Base-by-base conservation (phyloP, 2,329 filamentous ascomycete species). In the Aspergillus fructus region DNA sequence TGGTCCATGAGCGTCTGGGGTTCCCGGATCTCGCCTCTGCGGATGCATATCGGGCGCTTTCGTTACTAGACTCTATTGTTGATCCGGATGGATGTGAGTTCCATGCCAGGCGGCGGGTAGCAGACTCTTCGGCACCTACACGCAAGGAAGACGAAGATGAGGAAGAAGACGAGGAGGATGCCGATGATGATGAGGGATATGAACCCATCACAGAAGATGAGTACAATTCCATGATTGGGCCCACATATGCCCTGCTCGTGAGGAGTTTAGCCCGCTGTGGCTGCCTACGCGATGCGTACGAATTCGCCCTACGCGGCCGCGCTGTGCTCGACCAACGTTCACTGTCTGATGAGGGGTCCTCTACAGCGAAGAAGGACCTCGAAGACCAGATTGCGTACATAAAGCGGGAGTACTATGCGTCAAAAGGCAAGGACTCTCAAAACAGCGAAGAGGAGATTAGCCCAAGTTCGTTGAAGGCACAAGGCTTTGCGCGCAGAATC, bases 11-110 rank as follows among this genome's bases (percentile, higher is more conserved):
- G 15, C 79, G 85, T 46, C 81, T 97, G 47, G 90, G 86, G 39
- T 97, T 96, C 73, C 91, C 91, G 0, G 94, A 99, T 72, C 84
- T 99, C 40, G 92, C 92, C 5, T 88, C 89, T 11, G 91, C 91
- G 34, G 93, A 97, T 78, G 91, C 91, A 5, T 97, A 97, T 72
- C 88, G 89, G 55, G 92, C 93, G 1, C 81, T 97, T n/a, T 83
- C 96, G 4, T 79, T 99, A 47, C 84, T 89, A 15, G 93, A 97
- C 69, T 91, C 94, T 63, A 83, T 91, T 37, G 75, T 82, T 62
- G 88, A 94, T 55, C 74, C 74, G 55, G 89, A 93, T 60, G 84
- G 85, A 40, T 93, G 90, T 64, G 91, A 97, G 73, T 96, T 92
- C 67, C 88, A 94, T 69, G 86, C 91, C 73, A 88, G 48, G 68